phyloP scores from a whole-genome alignment of 1,139 yeast genomes.

The Blastobotrys serpentis region DNA sequence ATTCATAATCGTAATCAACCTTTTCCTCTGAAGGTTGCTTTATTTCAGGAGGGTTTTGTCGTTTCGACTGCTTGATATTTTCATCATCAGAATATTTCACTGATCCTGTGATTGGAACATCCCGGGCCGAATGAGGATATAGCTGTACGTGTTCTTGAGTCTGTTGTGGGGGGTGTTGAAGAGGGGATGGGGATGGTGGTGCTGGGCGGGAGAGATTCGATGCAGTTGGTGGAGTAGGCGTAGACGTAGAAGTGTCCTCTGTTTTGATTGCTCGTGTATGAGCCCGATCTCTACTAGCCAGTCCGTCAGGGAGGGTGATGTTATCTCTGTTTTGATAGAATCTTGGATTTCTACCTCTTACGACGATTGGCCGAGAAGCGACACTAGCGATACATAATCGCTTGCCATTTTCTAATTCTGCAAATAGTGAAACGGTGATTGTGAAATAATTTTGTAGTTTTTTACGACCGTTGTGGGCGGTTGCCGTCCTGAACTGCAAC shows the following conservation, averaged over 20 bases:
- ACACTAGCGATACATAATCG: slow-evolving; percentile 32
- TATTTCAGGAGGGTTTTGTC: slow-evolving; percentile 4
- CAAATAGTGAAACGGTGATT: slow-evolving; percentile 47
- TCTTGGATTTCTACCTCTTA: slow-evolving; percentile 64
- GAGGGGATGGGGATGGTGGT: neutral
- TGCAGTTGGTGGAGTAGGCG: neutral
- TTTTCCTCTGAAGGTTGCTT: slow-evolving; percentile 1
- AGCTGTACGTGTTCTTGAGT: neutral
- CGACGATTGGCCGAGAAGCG: slow-evolving; percentile 52
- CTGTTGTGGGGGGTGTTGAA: neutral
- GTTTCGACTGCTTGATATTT: neutral
- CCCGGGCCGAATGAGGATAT: slow-evolving; percentile 5
- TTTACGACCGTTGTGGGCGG: slow-evolving; percentile 62
- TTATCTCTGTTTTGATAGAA: slow-evolving; percentile 60
- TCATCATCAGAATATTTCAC: slow-evolving; percentile 1
- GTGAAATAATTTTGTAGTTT: slow-evolving; percentile 58
- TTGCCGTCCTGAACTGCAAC: slow-evolving; percentile 57
- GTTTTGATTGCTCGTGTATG: slow-evolving; percentile 4
- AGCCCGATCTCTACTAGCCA: neutral
- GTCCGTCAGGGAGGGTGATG: slow-evolving; percentile 32
- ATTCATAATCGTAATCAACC: slow-evolving; percentile 43
- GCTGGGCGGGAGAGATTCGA: neutral
- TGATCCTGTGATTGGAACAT: neutral
- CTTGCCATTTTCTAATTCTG: slow-evolving; percentile 35
- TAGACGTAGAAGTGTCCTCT: slow-evolving; percentile 1